These are phyloP conservation scores for Phytophthora crassamura DNA, from an alignment of 352 stramenopile species.

Conservation along the genomic window DNA sequence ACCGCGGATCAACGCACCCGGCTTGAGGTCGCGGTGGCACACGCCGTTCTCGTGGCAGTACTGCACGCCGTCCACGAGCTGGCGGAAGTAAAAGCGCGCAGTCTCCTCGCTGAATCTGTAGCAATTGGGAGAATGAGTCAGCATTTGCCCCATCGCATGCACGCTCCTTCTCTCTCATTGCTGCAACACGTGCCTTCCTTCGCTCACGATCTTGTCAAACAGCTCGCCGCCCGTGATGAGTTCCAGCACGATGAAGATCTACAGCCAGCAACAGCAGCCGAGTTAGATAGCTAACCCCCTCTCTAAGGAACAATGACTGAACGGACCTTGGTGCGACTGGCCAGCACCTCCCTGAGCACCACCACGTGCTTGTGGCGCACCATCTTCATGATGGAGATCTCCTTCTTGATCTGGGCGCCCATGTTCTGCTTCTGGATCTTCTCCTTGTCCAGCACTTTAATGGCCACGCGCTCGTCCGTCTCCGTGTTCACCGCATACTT, in stretches of 20 bases:
- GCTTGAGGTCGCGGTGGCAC: conserved; percentile 97
- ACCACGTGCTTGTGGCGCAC: conserved; percentile 91
- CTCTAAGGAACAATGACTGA: conserved; percentile 79
- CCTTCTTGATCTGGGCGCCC: conserved; percentile 98
- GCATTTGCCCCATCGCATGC: conserved; percentile 24
- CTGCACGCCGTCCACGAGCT: conserved; percentile 96
- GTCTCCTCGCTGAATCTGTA: conserved; percentile 95
- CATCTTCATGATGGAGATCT: conserved; percentile 99
- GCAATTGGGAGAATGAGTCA: conserved; percentile 28
- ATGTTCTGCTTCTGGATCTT: conserved; percentile 99
- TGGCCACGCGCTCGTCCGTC: conserved; percentile 95
- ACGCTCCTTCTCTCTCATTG: neutral
- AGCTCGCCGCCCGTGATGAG: conserved; percentile 92
- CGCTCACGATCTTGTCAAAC: conserved; percentile 97
- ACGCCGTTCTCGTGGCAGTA: conserved; percentile 98
- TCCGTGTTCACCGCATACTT: conserved; percentile 97
- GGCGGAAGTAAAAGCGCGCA: conserved; percentile 98
- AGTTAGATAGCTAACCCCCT: neutral
- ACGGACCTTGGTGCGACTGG: conserved; percentile 94
- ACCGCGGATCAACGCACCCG: conserved; percentile 50
- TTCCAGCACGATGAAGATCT: conserved; percentile 97
- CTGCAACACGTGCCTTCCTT: conserved; percentile 69
- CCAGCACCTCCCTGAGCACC: conserved; percentile 90
- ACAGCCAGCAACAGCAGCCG: conserved; percentile 25
- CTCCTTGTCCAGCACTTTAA: conserved; percentile 98